Evolutionary conservation across 371 early-diverging fungal genomes (phyloP), one percentile per base, ranked within the genome.

Genomic region (Haplosporangium sp.): DNA sequence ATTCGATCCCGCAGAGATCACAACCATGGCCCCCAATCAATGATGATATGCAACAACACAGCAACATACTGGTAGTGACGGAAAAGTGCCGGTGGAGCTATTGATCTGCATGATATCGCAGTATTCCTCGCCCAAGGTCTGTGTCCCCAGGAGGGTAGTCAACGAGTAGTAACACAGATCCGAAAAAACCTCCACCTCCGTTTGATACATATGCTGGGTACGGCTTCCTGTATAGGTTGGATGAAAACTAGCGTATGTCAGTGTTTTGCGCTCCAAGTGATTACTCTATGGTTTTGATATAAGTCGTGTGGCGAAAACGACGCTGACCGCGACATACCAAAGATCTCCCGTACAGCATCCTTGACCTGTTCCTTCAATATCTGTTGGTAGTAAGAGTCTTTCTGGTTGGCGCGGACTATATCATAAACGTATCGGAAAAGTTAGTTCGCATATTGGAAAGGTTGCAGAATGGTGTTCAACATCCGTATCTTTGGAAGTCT

Each of bases 41-140:
- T 29, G 29, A 29, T 29, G 29, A 4, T 4, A 29, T 29, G 29
- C 29, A 29, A 4, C 29, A 29, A 29, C 29, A 29, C 29, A 29
- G 29, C 29, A 42, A 48, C 82, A 70, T 86, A 89, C 90, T 50
- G 83, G 41, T 5, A 83, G 43, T 5, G 87, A 76, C 37, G 91
- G 89, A 68, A 80, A 86, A 4, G 86, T 83, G 20, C 84, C 80
- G 3, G 83, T 67, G 1, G 72, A 71, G 42, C 81, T 74, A 54
- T 82, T 85, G 46, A 90, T 81, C 67, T 92, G 95, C 64, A 93
- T 82, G 41, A 96, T 89, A 67, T 95, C 95, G 72, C 96, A 95
- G 73, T 96, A 96, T 75, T 96, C 98, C 71, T 97, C 96, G 36
- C 97, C 97, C 38, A 97, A 74, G 0, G 97, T 96, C 71, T 93